phyloP scores from a whole-genome alignment of 306 rosid species.

The Senna siamea region DNA sequence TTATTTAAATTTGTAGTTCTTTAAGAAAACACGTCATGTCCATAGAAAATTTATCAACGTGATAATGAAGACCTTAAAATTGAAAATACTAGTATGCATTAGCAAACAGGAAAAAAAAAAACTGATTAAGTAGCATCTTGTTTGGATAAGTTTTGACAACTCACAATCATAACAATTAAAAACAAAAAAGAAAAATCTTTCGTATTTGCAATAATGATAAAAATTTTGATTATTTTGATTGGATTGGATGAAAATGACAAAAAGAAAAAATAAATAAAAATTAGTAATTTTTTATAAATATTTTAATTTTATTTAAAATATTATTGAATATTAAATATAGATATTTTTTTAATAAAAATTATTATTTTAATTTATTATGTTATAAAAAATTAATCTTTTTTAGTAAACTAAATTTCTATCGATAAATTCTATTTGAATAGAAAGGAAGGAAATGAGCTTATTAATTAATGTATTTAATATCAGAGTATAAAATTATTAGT shows the following conservation, averaged over 20 bases:
- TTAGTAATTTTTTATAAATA: no score
- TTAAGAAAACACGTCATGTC: not conserved
- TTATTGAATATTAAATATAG: no score
- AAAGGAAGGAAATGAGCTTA: not conserved
- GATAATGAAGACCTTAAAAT: not conserved
- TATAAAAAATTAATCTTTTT: no score
- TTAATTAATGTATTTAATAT: no score
- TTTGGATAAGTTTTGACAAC: not conserved
- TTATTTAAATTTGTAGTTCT: no score
- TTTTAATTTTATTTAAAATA: no score
- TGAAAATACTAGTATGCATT: not conserved
- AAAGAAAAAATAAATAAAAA: not conserved
- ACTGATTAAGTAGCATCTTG: not conserved
- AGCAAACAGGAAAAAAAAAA: not conserved
- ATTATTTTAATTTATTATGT: no score
- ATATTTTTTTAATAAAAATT: no score
- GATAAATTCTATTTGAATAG: no score
- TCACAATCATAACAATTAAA: not conserved
- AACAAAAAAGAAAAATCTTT: not conserved
- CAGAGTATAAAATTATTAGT: no score
- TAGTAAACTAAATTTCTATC: no score
- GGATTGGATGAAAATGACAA: not conserved
- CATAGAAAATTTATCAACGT: not conserved
- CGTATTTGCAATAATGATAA: not conserved
- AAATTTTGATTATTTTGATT: not conserved